Evolutionary conservation across 169 alveolate species (phyloP).

Genomic region (Plasmodium chabaudi): DNA sequence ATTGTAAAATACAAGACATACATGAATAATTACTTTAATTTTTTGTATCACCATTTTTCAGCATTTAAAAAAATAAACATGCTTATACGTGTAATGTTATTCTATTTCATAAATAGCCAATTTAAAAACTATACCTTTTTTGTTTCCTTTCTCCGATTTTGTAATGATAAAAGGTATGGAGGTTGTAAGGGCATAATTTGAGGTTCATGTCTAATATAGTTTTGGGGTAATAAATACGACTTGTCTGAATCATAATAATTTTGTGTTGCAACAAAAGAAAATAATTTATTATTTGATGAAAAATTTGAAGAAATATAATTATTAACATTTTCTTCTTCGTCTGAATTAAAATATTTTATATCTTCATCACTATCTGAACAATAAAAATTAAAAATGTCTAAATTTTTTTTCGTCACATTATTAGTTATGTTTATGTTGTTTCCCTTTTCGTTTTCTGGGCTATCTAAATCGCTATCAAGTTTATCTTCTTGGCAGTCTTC

Average conservation of each 20-base stretch:
- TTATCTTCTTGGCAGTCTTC: background rate
- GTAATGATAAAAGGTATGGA: conserved; percentile 67
- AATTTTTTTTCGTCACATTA: conserved; percentile 8
- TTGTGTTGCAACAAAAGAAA: conserved; percentile 70
- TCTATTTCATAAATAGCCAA: too few species aligned
- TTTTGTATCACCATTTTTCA: too few species aligned
- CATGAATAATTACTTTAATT: too few species aligned
- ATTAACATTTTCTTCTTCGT: conserved; percentile 65
- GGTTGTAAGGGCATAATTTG: conserved; percentile 76
- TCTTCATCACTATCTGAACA: conserved; percentile 74
- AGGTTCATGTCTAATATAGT: conserved; percentile 71
- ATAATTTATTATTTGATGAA: conserved; percentile 35
- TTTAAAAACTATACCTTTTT: conserved; percentile 11
- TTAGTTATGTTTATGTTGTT: background rate
- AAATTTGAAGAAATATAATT: conserved; percentile 51
- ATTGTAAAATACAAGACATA: too few species aligned
- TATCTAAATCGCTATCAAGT: background rate
- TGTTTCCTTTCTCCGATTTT: conserved; percentile 57
- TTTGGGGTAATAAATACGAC: conserved; percentile 64
- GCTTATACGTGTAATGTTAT: too few species aligned
- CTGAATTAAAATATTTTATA: conserved; percentile 73
- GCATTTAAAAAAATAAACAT: too few species aligned
- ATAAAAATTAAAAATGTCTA: conserved; percentile 72
- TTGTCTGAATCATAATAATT: conserved; percentile 75
- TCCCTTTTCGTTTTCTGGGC: background rate